Base-by-base conservation (phyloP, 2,329 filamentous ascomycete species). In the Pseudogymnoascus destructans region DNA sequence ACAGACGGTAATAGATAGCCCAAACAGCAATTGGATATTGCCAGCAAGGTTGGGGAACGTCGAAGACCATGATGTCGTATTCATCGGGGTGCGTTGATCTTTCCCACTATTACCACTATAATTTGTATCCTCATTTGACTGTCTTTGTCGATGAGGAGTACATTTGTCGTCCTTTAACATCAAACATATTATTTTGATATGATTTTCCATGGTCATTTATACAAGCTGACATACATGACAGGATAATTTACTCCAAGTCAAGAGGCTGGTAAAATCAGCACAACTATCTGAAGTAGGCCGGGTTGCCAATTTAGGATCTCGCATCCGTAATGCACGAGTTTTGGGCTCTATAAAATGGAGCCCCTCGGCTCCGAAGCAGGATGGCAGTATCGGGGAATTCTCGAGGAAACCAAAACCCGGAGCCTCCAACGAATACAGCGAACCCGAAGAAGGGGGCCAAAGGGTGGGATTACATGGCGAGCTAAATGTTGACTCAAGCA, bases 191-290 rank as follows among this genome's bases (percentile, higher is more conserved):
- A 19, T 52, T 30, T 32, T 6, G 25, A 52, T 30, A 11, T n/a
- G 27, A 30, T 23, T 58, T 15, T 40, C 33, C 36, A 35, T 35
- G 13, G 11, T 21, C 25, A 17, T 21, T 19, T 8, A 15, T 21
- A 25, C 19, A 52, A 60, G 58, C 66, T 68, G 57, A 69, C 66
- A 60, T 30, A 38, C 55, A 52, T 19, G 46, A 35, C 40, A 86
- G 83, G 86, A 95, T 63, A 80, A 86, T 62, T 88, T 82, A 64
- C 79, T 98, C 46, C 85, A 92, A 64, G 82, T 97, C 62, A 86
- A 84, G 65, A 86, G 95, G 69, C 79, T 93, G 2, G 75, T 77
- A 4, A 75, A 76, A 46, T 81, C 87, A 67, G 84, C 84, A 1
- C 84, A 86, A 65, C 77, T 95, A 21, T 80, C 84, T 63, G 82